phyloP scores from a whole-genome alignment of 108 stramenopile species.

The Skeletonema potamos region DNA sequence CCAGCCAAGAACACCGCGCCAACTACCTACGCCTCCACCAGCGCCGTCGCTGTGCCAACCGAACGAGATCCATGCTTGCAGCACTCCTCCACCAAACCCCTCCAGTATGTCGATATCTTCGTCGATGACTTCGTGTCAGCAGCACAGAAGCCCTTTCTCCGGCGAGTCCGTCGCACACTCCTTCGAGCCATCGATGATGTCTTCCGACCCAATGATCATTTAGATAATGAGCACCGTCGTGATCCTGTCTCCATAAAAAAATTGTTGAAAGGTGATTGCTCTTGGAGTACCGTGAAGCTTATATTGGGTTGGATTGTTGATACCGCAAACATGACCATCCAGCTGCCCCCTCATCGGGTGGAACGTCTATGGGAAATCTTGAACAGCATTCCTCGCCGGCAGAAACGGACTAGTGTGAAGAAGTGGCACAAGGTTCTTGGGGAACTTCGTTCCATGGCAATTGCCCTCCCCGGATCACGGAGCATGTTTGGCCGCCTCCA shows the following conservation, averaged over 20 bases:
- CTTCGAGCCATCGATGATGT: constrained; percentile 30
- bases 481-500: constrained; percentile 43
- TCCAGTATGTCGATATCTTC: constrained; percentile 4
- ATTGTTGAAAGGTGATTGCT: constrained; percentile 38
- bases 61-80: background rate
- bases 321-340: constrained; percentile 4
- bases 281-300: constrained; percentile 31
- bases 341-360: constrained; percentile 24
- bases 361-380: constrained; percentile 27
- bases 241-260: constrained; percentile 58
- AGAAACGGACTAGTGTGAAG: background rate
- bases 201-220: constrained; percentile 1
- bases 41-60: background rate
- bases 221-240: background rate
- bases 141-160: background rate
- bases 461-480: constrained; percentile 42
- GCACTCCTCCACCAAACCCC: background rate
- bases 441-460: constrained; percentile 46
- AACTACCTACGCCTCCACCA: background rate
- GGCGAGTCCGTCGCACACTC: background rate
- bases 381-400: background rate
- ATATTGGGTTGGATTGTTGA: constrained; percentile 41
- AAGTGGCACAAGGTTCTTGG: constrained; percentile 42
- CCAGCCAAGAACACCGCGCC: too few species aligned
- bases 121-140: constrained; percentile 32